Evolutionary conservation across 768 basidiomycete species (phyloP).

Genomic region (Termitomyces bulborhizus): DNA sequence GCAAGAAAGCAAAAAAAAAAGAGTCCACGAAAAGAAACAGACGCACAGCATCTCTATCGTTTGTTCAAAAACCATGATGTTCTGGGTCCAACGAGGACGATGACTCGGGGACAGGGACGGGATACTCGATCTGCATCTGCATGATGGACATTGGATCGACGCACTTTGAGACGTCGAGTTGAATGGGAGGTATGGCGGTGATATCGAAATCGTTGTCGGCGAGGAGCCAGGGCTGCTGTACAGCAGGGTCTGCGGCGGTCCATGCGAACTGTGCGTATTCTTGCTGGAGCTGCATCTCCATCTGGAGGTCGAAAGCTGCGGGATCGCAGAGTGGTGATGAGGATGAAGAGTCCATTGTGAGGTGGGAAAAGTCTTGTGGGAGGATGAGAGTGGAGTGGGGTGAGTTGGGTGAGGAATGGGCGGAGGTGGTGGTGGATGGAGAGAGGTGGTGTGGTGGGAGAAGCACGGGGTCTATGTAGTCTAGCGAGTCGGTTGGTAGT

Average conservation of each 20-base stretch:
- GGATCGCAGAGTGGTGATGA: no score
- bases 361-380: not conserved
- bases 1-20: no score
- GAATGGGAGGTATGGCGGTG: conserved; percentile 56
- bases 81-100: no score
- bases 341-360: not conserved
- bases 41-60: conserved; percentile 35
- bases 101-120: not conserved
- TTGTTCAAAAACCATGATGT: no score
- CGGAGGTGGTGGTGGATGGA: conserved; percentile 44
- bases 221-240: conserved; percentile 27
- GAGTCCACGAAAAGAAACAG: not conserved
- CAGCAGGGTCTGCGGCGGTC: conserved; percentile 19
- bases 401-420: conserved; percentile 46
- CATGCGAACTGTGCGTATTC: conserved; percentile 32
- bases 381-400: conserved; percentile 29
- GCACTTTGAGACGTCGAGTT: conserved; percentile 48
- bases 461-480: conserved; percentile 23
- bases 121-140: conserved; percentile 6
- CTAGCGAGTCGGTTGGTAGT: conserved; percentile 16
- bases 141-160: conserved; percentile 6
- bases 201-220: conserved; percentile 62
- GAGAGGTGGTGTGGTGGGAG: conserved; percentile 44
- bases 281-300: conserved; percentile 33
- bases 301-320: conserved; percentile 17